These are phyloP conservation scores for Mrakia hoshinonis DNA, from an alignment of 768 basidiomycete genomes.

Conservation along the genomic window DNA sequence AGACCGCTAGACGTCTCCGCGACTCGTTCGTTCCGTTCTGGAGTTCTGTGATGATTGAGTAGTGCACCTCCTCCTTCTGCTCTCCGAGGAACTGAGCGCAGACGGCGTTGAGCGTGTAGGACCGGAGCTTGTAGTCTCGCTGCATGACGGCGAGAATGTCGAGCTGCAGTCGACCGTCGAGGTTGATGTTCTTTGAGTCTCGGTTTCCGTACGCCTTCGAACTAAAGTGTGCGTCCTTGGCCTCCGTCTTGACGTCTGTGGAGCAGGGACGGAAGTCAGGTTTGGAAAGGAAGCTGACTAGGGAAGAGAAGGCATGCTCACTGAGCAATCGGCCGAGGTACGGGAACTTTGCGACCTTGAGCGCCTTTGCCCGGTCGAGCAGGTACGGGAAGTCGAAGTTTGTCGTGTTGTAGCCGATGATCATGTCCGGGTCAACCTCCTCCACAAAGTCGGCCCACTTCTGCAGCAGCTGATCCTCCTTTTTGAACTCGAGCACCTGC, in stretches of 20 bases:
- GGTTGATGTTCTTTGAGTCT: conserved; percentile 82
- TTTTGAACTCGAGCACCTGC: conserved; percentile 73
- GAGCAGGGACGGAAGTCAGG: no score
- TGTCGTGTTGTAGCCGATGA: conserved; percentile 92
- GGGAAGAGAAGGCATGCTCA: conserved; percentile 41
- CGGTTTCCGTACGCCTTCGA: conserved; percentile 96
- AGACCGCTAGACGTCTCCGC: conserved; percentile 82
- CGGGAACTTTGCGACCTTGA: conserved; percentile 62
- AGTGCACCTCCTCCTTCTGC: conserved; percentile 98
- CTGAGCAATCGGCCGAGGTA: conserved; percentile 68
- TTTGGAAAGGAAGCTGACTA: no score
- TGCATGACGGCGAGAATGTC: conserved; percentile 98
- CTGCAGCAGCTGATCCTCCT: conserved; percentile 64
- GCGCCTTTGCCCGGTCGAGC: conserved; percentile 76
- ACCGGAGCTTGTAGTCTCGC: conserved; percentile 90
- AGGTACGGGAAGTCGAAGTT: conserved; percentile 96
- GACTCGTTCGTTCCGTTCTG: conserved; percentile 96
- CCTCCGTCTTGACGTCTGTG: conserved; percentile 63
- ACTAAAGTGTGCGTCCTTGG: conserved; percentile 92
- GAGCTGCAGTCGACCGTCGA: conserved; percentile 88
- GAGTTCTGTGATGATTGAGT: conserved; percentile 94
- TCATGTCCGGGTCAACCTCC: conserved; percentile 83
- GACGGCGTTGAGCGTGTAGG: conserved; percentile 94
- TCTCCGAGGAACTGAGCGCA: conserved; percentile 96
- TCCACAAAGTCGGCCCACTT: conserved; percentile 86